These are phyloP conservation scores for Abrus pulchellus DNA, from an alignment of 306 rosid species.

Conservation along the genomic window DNA sequence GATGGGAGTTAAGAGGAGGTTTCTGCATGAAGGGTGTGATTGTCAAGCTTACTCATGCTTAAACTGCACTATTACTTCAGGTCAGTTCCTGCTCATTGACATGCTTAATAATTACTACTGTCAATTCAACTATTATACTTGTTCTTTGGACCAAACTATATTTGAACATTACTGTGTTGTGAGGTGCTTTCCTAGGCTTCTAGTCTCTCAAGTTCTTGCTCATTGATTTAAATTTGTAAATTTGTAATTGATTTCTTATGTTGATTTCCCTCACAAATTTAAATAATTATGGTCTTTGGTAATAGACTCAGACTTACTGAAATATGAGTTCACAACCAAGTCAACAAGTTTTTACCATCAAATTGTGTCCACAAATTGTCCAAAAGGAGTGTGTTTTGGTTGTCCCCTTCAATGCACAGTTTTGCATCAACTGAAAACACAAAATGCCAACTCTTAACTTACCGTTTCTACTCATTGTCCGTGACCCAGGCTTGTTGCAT, in stretches of 20 bases:
- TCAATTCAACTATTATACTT: neutral
- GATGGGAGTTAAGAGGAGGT: neutral
- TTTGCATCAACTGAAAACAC: neutral
- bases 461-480: neutral
- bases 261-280: conserved; percentile 56
- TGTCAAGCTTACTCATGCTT: conserved; percentile 20
- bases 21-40: conserved; percentile 38
- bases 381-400: neutral
- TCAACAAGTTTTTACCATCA: neutral
- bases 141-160: conserved; percentile 75
- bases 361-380: neutral
- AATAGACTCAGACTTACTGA: neutral
- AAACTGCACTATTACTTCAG: conserved; percentile 60
- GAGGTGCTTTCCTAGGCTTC: conserved; percentile 57
- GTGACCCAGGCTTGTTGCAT: neutral
- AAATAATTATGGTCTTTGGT: conserved; percentile 61
- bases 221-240: conserved; percentile 6
- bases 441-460: neutral
- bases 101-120: conserved; percentile 53
- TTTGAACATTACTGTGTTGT: conserved; percentile 66
- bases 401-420: neutral
- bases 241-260: conserved; percentile 23
- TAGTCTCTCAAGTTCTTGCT: neutral
- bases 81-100: conserved; percentile 68
- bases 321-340: neutral